These are phyloP conservation scores for Seiridium unicorne DNA, from an alignment of 2,329 filamentous ascomycete genomes.

Conservation along the genomic window DNA sequence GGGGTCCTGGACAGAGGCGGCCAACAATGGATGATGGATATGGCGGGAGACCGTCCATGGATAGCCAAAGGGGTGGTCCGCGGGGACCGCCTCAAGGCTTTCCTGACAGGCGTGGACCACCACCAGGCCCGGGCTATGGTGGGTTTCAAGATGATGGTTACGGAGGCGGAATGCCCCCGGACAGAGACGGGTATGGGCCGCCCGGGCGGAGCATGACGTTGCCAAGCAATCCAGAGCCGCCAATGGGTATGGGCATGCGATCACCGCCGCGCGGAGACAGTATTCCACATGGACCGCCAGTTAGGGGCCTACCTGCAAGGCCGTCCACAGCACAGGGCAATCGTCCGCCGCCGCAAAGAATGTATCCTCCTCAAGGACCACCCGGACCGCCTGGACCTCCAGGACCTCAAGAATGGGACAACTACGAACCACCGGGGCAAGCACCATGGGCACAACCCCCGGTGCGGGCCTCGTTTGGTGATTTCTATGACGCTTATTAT, in stretches of 20 bases:
- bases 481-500: conserved; percentile 57
- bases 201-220: conserved; percentile 62
- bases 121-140: conserved; percentile 30
- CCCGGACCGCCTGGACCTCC: conserved; percentile 24
- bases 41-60: conserved; percentile 27
- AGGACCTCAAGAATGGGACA: conserved; percentile 8
- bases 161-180: conserved; percentile 24
- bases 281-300: conserved; percentile 42
- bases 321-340: conserved; percentile 55
- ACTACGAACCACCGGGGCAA: conserved; percentile 24
- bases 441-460: conserved; percentile 31
- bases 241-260: conserved; percentile 35
- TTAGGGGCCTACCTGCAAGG: conserved; percentile 46
- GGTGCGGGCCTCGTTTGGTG: conserved; percentile 40
- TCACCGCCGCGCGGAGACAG: conserved; percentile 38
- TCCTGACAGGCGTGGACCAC: conserved; percentile 32
- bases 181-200: conserved; percentile 44
- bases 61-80: conserved; percentile 25
- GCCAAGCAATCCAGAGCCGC: conserved; percentile 45
- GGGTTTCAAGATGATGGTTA: conserved; percentile 35
- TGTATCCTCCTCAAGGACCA: conserved; percentile 45
- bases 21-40: conserved; percentile 33
- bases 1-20: conserved; percentile 30
- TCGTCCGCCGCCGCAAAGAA: conserved; percentile 51
- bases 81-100: conserved; percentile 35